Base-by-base conservation (phyloP, 2,329 filamentous ascomycete species). In the Hypoxylon sp. region DNA sequence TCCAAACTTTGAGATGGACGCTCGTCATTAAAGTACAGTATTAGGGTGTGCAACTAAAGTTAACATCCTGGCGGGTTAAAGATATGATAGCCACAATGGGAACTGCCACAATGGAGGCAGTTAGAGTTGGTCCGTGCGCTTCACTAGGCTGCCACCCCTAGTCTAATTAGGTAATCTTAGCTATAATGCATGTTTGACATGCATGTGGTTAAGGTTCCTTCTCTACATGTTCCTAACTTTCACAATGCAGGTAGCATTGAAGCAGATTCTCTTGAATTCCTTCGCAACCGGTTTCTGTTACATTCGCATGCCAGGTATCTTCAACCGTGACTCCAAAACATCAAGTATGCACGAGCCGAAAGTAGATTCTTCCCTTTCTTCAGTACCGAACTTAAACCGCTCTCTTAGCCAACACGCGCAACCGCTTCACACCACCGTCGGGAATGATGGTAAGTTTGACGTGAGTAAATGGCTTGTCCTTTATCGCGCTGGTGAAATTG, bases 361-460 rank as follows among this genome's bases (percentile, higher is more conserved):
- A 58, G n/a, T 36, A 30, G 5, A 25, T 36, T 13, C 25, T 41
- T 28, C 28, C 19, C 10, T 46, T 38, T 23, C 9, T 60, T 36
- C 45, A 59, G 65, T 28, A n/a, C 10, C 21, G 6, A 49, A n/a
- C 19, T 69, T 30, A 77, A 5, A 74, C 63, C n/a, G 80, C 82
- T 72, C 89, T 84, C 75, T 86, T 89, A 2, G 91, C 93, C 79
- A 92, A 90, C 1, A 95, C 89, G 49, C 93, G 88, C 71, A 98
- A 86, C 70, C 94, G 85, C 88, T 97, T 97, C 2, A 98, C 92
- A 23, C 95, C 94, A 34, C 95, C 94, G 79, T 98, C 94, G 0
- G 95, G 95, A 73, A 97, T 93, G 78, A 98, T 96, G 34, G 93
- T 92, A 78, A 98, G 84, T 86, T 97, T 98, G 21, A 94, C 89